These are phyloP conservation scores for Mycena kentingensis DNA, from an alignment of 768 basidiomycete genomes.

Conservation along the genomic window DNA sequence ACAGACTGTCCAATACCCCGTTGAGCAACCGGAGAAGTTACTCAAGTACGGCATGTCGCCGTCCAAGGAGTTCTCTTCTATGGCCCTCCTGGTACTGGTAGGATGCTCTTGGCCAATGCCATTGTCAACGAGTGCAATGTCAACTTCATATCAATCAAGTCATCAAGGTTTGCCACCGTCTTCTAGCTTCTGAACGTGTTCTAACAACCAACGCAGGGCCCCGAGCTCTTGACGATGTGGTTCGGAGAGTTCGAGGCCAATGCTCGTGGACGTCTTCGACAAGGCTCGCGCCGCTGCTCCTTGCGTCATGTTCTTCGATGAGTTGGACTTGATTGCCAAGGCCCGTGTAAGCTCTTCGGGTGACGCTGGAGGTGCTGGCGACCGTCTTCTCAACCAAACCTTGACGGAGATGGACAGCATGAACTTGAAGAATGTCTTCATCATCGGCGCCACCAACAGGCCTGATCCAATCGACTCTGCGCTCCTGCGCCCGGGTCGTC, in stretches of 20 bases:
- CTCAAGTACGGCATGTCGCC: constrained; percentile 99
- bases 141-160: constrained; percentile 99
- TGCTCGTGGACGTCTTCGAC: constrained; percentile 98
- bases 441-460: constrained; percentile 95
- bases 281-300: constrained; percentile 99
- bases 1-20: constrained; percentile 99
- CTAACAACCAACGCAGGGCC: constrained; percentile 57
- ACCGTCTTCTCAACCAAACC: constrained; percentile 96
- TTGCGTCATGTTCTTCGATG: constrained; percentile 99
- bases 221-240: constrained; percentile 99
- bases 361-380: constrained; percentile 94
- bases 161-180: constrained; percentile 60
- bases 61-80: constrained; percentile 99
- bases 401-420: constrained; percentile 99
- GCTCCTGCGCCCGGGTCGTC: constrained; percentile 93
- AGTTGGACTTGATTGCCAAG: constrained; percentile 98
- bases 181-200: background rate
- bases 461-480: constrained; percentile 96
- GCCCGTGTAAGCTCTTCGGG: constrained; percentile 84
- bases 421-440: constrained; percentile 98
- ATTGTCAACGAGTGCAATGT: constrained; percentile 99
- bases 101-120: constrained; percentile 96
- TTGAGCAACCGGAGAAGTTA: constrained; percentile 99
- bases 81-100: constrained; percentile 99
- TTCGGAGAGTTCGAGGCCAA: constrained; percentile 99